Percentiles rank a stretch among this genome's conserved stretches.
Conservation (phyloP, 805 yeast genomes). For the Lipomyces kockii region DNA sequence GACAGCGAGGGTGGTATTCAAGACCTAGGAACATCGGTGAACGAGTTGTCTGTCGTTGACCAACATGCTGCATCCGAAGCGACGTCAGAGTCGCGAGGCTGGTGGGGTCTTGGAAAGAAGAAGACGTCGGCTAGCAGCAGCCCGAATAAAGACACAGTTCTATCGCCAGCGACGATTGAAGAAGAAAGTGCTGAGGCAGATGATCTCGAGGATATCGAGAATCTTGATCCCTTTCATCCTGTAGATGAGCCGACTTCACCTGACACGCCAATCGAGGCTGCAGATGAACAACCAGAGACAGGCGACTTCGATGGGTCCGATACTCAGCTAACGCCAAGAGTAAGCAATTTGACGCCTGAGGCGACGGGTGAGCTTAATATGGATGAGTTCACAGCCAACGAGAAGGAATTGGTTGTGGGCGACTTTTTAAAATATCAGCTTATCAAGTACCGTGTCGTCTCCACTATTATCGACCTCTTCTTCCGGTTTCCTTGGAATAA, state of each 20-base stretch:
- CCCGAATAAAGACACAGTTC: conserved; percentile 19
- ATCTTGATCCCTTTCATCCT: conserved; percentile 13
- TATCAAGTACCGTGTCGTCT: conserved; percentile 55
- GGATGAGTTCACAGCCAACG: conserved; percentile 18
- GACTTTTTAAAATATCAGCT: conserved; percentile 83
- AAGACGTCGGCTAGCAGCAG: conserved; percentile 19
- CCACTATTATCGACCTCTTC: conserved; percentile 56
- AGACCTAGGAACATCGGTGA: conserved; percentile 24
- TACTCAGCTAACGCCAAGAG: conserved; percentile 13
- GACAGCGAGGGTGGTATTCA: conserved; percentile 15
- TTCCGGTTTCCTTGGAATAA: conserved; percentile 95
- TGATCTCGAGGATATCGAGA: conserved; percentile 20
- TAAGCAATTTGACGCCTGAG: conserved; percentile 11
- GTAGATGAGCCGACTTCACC: conserved; percentile 12
- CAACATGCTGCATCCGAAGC: neutral
- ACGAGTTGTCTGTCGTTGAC: conserved; percentile 27
- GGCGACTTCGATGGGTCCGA: conserved; percentile 6
- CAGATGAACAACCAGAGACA: neutral
- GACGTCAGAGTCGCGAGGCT: conserved; percentile 31
- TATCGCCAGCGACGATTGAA: conserved; percentile 14
- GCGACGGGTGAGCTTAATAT: conserved; percentile 36
- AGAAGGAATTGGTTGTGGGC: conserved; percentile 68
- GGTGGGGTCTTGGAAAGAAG: conserved; percentile 34
- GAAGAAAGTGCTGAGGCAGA: conserved; percentile 22
- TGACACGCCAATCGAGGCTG: conserved; percentile 2